These are phyloP conservation scores for Stachybotrys elegans DNA, from an alignment of 2,329 filamentous ascomycete species.

Conservation along the genomic window DNA sequence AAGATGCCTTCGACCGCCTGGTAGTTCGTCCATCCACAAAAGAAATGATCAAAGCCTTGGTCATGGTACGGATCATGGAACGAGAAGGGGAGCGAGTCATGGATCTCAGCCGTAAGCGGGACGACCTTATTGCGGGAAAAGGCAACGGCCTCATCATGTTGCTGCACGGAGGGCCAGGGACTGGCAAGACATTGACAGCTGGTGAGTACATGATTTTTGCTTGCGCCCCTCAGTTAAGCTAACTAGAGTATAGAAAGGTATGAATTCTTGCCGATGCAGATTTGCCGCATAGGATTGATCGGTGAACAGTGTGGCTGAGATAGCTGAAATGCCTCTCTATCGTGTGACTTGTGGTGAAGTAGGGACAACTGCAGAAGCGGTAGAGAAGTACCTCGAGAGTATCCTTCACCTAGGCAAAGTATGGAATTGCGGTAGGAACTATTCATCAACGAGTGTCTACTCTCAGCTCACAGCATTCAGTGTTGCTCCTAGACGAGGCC, in stretches of 20 bases:
- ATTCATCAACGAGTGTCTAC: background rate
- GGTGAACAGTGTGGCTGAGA: constrained; percentile 7
- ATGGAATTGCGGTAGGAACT: constrained; percentile 9
- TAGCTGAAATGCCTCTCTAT: constrained; percentile 10
- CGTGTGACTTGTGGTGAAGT: constrained; percentile 14
- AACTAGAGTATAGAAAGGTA: background rate
- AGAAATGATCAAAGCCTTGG: background rate
- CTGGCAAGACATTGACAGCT: constrained; percentile 20
- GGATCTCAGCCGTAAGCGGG: background rate
- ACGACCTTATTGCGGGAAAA: constrained; percentile 12
- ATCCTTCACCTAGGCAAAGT: constrained; percentile 11
- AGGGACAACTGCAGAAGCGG: constrained; percentile 9
- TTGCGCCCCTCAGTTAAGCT: background rate
- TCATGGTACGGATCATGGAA: background rate
- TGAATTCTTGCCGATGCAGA: constrained; percentile 5
- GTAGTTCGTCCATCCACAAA: background rate
- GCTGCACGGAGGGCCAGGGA: constrained; percentile 20
- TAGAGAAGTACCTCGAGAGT: constrained; percentile 9
- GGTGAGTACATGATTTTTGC: background rate
- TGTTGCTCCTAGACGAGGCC: constrained; percentile 15
- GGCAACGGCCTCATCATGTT: constrained; percentile 17
- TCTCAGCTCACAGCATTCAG: background rate
- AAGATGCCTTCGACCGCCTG: background rate
- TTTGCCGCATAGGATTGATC: background rate
- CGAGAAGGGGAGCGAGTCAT: background rate